phyloP scores from a whole-genome alignment of 2,329 filamentous ascomycete genomes.

The Spiromastix sp. region DNA sequence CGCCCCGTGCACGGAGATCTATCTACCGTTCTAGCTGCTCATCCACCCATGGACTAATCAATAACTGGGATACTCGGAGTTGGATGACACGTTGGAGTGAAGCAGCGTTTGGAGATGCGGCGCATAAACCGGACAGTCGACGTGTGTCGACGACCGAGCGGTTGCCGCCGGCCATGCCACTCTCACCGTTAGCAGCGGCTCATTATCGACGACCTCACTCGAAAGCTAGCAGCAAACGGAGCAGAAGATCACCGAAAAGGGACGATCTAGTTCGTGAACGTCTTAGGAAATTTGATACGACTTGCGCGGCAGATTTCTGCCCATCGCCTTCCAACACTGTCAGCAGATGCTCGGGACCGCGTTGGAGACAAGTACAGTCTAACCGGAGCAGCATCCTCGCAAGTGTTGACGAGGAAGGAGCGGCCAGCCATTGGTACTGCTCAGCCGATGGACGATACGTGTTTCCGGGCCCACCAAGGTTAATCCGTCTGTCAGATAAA shows the following conservation, averaged over 20 bases:
- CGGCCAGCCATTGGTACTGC: constrained; percentile 3
- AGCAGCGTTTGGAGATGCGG: too few species aligned
- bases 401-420: constrained; percentile 7
- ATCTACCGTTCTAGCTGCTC: too few species aligned
- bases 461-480: constrained; percentile 11
- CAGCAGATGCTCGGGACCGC: neutral
- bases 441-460: constrained; percentile 9
- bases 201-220: too few species aligned
- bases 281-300: constrained; percentile 2
- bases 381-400: neutral
- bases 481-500: constrained; percentile 3
- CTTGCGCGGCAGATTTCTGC: neutral
- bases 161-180: too few species aligned
- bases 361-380: too few species aligned
- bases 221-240: neutral
- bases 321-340: constrained; percentile 1
- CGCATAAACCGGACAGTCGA: too few species aligned
- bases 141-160: too few species aligned
- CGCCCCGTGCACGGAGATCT: too few species aligned
- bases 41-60: too few species aligned
- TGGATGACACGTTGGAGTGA: too few species aligned
- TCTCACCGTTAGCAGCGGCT: too few species aligned
- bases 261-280: constrained; percentile 7
- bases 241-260: neutral
- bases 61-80: too few species aligned